Evolutionary conservation across 1,284 basidiomycete species (phyloP).

Genomic region (Naganishia liquefaciens): DNA sequence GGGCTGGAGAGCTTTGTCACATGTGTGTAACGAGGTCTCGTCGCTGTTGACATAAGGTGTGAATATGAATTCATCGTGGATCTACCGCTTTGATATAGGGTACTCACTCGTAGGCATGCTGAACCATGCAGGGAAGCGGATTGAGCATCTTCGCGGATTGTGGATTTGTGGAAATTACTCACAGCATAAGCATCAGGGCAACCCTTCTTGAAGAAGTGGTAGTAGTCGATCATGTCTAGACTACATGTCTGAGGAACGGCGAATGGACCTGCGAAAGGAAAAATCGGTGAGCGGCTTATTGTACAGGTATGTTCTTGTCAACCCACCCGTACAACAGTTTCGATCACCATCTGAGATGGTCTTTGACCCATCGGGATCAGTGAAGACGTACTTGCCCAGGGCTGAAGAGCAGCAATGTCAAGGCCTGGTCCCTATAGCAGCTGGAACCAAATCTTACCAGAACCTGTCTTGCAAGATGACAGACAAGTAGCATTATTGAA

Average conservation of each 20-base stretch:
- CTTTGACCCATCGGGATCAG: neutral
- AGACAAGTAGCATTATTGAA: constrained; percentile 40
- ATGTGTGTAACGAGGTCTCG: constrained; percentile 39
- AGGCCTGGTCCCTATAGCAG: neutral
- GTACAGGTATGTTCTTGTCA: neutral
- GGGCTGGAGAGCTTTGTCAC: constrained; percentile 30
- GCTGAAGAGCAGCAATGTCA: neutral
- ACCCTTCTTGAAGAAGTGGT: constrained; percentile 42
- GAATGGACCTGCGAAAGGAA: constrained; percentile 36
- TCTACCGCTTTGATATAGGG: neutral
- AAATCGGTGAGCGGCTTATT: neutral
- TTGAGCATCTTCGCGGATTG: neutral
- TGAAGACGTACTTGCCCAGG: neutral
- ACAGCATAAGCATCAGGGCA: constrained; percentile 43
- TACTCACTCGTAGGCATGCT: constrained; percentile 20
- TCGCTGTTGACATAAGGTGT: constrained; percentile 37
- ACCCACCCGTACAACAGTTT: constrained; percentile 19
- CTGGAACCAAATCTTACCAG: neutral
- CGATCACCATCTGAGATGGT: neutral
- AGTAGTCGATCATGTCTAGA: constrained; percentile 42
- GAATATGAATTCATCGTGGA: too few species aligned
- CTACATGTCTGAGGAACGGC: constrained; percentile 37
- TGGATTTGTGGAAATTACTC: constrained; percentile 29
- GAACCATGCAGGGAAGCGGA: neutral
- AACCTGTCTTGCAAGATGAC: neutral